Conservation (phyloP, 2,329 filamentous ascomycete species). For the Fusarium sp. region DNA sequence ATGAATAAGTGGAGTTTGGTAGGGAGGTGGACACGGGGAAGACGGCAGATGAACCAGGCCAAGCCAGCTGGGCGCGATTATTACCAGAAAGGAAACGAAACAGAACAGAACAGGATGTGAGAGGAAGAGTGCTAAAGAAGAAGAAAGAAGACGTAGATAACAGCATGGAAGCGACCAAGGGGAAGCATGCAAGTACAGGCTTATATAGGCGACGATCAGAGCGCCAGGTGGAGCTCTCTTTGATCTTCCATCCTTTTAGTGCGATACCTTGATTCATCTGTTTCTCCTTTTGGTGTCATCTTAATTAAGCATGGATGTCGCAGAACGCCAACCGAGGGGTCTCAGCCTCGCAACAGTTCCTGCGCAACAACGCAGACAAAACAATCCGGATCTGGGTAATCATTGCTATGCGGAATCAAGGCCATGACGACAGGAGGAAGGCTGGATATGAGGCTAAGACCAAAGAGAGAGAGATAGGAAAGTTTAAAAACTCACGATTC, state of each 20-base stretch:
- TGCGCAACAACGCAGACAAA: constrained; percentile 20
- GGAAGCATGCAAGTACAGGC: constrained; percentile 14
- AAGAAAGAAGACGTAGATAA: not conserved
- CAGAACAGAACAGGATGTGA: not conserved
- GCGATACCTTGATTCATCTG: constrained; percentile 15
- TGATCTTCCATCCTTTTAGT: constrained; percentile 23
- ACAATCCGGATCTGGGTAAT: constrained; percentile 2
- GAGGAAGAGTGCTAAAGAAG: not conserved
- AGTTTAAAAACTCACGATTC: constrained; percentile 46
- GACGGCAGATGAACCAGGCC: constrained; percentile 33
- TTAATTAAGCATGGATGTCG: constrained; percentile 32
- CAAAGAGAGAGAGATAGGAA: constrained; percentile 17
- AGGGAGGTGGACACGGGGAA: constrained; percentile 37
- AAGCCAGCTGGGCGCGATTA: constrained; percentile 28
- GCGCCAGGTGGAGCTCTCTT: constrained; percentile 20
- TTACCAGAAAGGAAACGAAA: constrained; percentile 12
- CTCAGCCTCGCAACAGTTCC: constrained; percentile 34
- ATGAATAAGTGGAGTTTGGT: constrained; percentile 31
- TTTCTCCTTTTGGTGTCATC: constrained; percentile 27
- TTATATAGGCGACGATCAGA: constrained; percentile 10
- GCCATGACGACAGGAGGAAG: not conserved
- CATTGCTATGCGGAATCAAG: not conserved
- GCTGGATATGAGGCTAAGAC: not conserved
- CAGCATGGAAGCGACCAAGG: not conserved
- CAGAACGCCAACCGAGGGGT: constrained; percentile 24